Evolutionary conservation across 805 yeast genomes (phyloP).

Genomic region (Lachancea thermotolerans): DNA sequence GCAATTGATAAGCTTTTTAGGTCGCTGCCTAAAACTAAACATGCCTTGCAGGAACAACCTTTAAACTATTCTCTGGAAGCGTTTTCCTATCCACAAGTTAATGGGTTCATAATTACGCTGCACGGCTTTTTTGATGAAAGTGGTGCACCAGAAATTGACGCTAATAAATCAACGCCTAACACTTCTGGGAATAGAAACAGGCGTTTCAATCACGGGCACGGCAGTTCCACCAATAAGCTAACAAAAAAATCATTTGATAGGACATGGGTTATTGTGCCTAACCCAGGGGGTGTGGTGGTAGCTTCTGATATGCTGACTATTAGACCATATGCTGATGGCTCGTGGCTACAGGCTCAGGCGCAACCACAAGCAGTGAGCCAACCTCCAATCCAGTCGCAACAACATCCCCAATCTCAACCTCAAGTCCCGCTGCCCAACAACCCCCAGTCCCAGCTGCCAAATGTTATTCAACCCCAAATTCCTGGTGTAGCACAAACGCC

Average conservation of each 20-base stretch:
- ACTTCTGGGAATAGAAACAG: conserved; percentile 19
- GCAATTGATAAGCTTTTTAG: conserved; percentile 55
- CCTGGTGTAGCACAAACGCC: conserved; percentile 1
- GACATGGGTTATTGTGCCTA: conserved; percentile 66
- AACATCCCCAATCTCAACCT: neutral
- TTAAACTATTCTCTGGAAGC: conserved; percentile 69
- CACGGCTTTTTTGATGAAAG: conserved; percentile 83
- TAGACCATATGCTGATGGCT: conserved; percentile 51
- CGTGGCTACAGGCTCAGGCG: conserved; percentile 40
- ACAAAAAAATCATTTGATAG: conserved; percentile 79
- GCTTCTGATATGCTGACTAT: conserved; percentile 79
- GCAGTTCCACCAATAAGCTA: conserved; percentile 32
- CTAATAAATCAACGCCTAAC: conserved; percentile 18
- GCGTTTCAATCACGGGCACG: conserved; percentile 29
- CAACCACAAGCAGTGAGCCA: conserved; percentile 3
- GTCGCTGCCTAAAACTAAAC: conserved; percentile 73
- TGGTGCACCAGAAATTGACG: conserved; percentile 43
- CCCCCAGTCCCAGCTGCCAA: too few relatives aligned
- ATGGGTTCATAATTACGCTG: conserved; percentile 68
- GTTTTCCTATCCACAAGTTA: conserved; percentile 60
- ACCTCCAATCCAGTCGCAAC: conserved; percentile 9
- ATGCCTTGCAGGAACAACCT: conserved; percentile 58
- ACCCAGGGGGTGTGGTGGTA: conserved; percentile 64
- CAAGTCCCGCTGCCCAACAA: too few relatives aligned
- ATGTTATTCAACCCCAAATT: too few relatives aligned